Evolutionary conservation across 2,329 filamentous ascomycete species (phyloP).

Genomic region (Nemania sp.): DNA sequence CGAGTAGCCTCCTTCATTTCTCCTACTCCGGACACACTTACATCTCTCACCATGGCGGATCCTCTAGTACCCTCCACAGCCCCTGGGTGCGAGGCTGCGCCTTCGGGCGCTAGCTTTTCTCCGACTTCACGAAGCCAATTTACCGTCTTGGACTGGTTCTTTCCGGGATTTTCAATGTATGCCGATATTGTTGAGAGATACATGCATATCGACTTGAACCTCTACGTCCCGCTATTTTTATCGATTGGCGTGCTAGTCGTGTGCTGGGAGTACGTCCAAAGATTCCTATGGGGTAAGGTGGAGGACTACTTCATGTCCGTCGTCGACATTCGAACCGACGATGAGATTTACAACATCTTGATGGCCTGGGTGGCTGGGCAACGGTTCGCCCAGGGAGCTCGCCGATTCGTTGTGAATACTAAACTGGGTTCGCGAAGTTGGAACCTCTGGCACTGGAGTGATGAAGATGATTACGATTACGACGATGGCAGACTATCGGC

Average conservation of each 20-base stretch:
- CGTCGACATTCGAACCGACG: constrained; percentile 68
- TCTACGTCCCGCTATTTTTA: constrained; percentile 63
- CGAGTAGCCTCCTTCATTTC: not conserved
- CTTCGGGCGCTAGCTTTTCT: constrained; percentile 2
- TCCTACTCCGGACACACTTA: not conserved
- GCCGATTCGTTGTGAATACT: constrained; percentile 67
- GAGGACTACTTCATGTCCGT: constrained; percentile 64
- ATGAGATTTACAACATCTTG: constrained; percentile 73
- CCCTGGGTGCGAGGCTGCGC: not conserved
- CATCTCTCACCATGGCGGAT: constrained; percentile 28
- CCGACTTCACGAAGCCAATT: constrained; percentile 42
- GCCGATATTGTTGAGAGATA: constrained; percentile 58
- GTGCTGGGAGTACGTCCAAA: constrained; percentile 55
- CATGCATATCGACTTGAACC: constrained; percentile 62
- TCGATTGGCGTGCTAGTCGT: constrained; percentile 53
- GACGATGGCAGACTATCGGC: constrained; percentile 41
- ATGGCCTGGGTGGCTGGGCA: constrained; percentile 71
- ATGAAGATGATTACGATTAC: constrained; percentile 52
- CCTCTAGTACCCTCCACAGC: constrained; percentile 18
- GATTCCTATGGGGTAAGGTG: constrained; percentile 52
- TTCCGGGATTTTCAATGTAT: constrained; percentile 66
- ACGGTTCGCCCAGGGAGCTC: constrained; percentile 60
- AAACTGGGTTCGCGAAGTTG: constrained; percentile 58
- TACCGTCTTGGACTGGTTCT: constrained; percentile 62
- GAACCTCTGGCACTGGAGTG: constrained; percentile 49